phyloP scores from a whole-genome alignment of 176 grass and related monocot genomes.

The Oryza officinalis region DNA sequence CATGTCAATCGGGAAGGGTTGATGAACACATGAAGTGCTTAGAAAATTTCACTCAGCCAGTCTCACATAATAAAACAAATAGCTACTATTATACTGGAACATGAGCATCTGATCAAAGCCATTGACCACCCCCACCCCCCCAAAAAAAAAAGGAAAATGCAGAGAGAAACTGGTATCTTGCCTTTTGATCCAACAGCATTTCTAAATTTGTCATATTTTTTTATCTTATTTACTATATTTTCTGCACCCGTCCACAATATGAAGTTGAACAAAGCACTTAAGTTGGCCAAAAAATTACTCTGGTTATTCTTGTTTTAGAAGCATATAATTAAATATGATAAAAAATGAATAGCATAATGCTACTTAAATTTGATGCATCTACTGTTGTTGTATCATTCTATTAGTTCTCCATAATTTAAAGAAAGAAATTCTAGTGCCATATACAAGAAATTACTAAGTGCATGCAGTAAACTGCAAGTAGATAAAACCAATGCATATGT shows the following conservation, averaged over 20 bases:
- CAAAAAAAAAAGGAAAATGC: neutral
- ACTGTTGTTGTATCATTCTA: neutral
- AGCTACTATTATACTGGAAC: conserved; percentile 16
- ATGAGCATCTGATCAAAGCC: neutral
- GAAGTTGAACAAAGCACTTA: conserved; percentile 20
- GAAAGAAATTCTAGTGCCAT: neutral
- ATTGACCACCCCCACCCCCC: too few species aligned
- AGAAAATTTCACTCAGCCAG: conserved; percentile 4
- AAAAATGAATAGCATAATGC: neutral
- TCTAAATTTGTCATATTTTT: neutral
- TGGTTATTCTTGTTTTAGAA: neutral
- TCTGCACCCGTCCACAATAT: conserved; percentile 5
- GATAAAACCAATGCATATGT: neutral
- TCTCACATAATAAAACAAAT: neutral
- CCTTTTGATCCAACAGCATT: conserved; percentile 9
- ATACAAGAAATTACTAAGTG: neutral
- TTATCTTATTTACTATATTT: neutral
- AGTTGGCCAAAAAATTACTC: neutral
- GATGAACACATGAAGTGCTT: neutral
- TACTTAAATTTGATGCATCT: neutral
- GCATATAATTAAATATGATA: conserved; percentile 1
- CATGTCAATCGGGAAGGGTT: neutral
- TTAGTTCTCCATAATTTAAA: neutral
- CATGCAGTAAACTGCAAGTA: neutral
- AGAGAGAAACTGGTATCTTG: neutral